Conservation (phyloP, 306 rosid genomes). For the Sechiopsis laciniata region DNA sequence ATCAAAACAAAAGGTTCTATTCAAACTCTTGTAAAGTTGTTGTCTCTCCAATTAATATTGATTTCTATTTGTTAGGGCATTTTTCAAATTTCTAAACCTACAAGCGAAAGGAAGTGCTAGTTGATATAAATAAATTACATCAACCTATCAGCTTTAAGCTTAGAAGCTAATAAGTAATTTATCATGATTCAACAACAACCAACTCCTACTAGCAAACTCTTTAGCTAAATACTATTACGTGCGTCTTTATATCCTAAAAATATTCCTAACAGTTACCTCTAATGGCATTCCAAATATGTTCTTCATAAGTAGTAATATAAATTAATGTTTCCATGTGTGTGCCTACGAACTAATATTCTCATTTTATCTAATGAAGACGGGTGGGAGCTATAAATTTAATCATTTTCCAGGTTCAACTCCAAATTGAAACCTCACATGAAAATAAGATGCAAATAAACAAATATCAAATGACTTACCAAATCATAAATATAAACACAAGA, state of each 20-base stretch:
- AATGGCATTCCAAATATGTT: not conserved
- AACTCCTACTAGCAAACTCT: not conserved
- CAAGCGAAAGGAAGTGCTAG: no score
- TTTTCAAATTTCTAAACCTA: no score
- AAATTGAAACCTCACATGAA: slow-evolving; percentile 2
- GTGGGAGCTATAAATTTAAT: no score
- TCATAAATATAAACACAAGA: slow-evolving; percentile 68
- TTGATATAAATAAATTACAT: no score
- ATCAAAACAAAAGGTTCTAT: no score
- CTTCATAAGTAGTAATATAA: not conserved
- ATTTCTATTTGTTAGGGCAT: no score
- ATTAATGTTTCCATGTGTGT: not conserved
- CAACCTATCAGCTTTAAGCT: no score
- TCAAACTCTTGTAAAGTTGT: no score
- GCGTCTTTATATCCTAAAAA: not conserved
- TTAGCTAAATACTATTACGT: not conserved
- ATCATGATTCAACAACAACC: not conserved
- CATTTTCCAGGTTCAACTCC: not conserved
- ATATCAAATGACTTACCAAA: slow-evolving; percentile 50
- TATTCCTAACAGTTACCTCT: not conserved
- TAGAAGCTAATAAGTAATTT: no score
- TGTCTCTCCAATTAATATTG: no score
- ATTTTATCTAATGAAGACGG: no score
- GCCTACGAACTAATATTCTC: not conserved
- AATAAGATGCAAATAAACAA: not conserved